Evolutionary conservation across 2,329 filamentous ascomycete genomes (phyloP), one percentile per base, ranked within the genome.

Genomic region (Pseudogymnoascus sp.): DNA sequence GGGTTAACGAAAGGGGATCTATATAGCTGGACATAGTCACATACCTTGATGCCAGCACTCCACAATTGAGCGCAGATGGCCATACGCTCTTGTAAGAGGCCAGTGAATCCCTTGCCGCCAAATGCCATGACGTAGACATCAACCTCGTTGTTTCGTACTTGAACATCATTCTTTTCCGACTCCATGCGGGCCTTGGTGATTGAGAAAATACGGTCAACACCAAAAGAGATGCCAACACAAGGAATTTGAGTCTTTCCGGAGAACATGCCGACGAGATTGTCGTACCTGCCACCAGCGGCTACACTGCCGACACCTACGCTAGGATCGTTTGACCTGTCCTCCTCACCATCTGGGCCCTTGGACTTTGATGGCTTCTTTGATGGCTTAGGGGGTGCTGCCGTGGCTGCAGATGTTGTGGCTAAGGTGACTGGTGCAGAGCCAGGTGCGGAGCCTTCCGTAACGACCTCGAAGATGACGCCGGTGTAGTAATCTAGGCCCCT

Each of bases 61-160:
- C 93, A 95, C 58, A 97, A 78, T 65, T 80, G 80, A 66, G 85
- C 82, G 62, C 87, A 87, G 37, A 97, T 82, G 25, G 85, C 78
- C 85, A 97, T 92, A 66, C 93, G 88, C 78, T 97, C 89, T 66
- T 86, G 85, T 60, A 96, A 76, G 65, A 95, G 79, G 50, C 90
- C 91, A 14, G 81, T 87, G 74, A 92, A 93, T 18, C 86, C 89
- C 75, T 92, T 93, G 60, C 90, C 89, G 60, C 91, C 92, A 70
- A 97, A 91, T 0, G 91, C 91, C 91, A 97, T 97, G 70, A 97
- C 88, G 74, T 86, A 97, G 50, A 92, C 91, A 70, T 97, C 92
- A 2, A 92, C 87, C 68, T 94, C 89, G 70, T 87, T 91, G 65
- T 81, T 80, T 65, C 89, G 79, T 59, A 85, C 76, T 30, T 75